Base-by-base conservation (phyloP, 768 basidiomycete species). In the Tulasnella sp. region DNA sequence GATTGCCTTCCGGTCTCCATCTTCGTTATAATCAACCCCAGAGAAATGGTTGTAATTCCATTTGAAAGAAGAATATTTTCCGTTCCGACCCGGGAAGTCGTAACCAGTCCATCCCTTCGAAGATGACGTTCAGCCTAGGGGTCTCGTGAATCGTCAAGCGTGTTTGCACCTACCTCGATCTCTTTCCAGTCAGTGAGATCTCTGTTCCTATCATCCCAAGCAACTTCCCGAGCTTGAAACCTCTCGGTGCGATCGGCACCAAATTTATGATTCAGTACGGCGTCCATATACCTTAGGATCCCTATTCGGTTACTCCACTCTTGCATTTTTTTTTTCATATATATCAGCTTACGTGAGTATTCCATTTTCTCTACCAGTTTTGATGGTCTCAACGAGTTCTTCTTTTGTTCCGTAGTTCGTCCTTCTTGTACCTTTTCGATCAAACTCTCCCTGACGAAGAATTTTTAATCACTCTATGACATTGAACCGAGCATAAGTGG, bases 331-430 rank as follows among this genome's bases (percentile, higher is more conserved):
- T 10, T 10, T 16, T 10, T 10, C 16, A 35, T n/a, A n/a, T n/a
- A n/a, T n/a, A n/a, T n/a, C n/a, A 33, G 62, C 63, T 45, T 61
- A 65, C 19, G 62, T 58, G 51, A 68, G 62, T 37, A 69, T 63
- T 13, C 67, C 66, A 37, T 66, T 61, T 3, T 63, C 58, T 34
- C 58, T 56, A 9, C 66, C 68, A 4, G 43, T 55, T 43, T 63
- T 63, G 59, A 68, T 67, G 37, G 63, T 61, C 0, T 53, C 32
- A 4, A 66, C 24, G 22, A 68, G 61, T 43, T 69, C 66, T 34
- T 68, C 64, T 52, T 68, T 69, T 33, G 64, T 65, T 16, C 68
- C 68, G 60, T 64, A 69, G 31, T 66, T 64, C 16, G 67, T 67
- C 12, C 59, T 55, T 13, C 13, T 41, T 4, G 27, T 39, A 20